Conservation (phyloP, 179 eudicot genomes). For the Beta lomatogona region DNA sequence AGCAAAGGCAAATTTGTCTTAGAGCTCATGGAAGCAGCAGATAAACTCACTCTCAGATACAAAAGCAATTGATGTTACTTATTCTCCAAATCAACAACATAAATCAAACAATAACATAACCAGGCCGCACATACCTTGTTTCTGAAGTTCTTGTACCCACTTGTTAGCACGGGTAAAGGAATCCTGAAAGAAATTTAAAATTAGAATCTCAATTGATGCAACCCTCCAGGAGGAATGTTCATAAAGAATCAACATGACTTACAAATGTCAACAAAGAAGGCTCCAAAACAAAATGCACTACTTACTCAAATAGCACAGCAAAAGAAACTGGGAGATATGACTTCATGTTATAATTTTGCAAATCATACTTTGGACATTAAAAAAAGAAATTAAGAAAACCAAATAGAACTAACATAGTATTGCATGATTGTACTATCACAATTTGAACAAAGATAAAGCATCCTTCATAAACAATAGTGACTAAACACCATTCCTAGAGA, state of each 20-base stretch:
- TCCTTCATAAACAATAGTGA: not conserved
- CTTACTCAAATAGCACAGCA: not conserved
- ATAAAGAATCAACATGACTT: not conserved
- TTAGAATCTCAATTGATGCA: constrained; percentile 13
- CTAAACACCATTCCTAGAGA: not conserved
- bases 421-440: not conserved
- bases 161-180: constrained; percentile 90
- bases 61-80: not conserved
- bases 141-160: constrained; percentile 98
- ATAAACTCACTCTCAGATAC: no score
- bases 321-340: not conserved
- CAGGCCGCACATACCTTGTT: constrained; percentile 64
- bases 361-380: not conserved
- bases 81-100: not conserved
- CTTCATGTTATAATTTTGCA: not conserved
- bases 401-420: not conserved
- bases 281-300: not conserved
- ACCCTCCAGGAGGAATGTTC: not conserved
- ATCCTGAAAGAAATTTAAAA: constrained; percentile 53
- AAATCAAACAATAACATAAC: constrained; percentile 5
- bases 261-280: not conserved
- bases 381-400: not conserved
- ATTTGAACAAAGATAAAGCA: not conserved
- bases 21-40: no score
- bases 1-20: no score